Evolutionary conservation across 176 grass and related monocot species (phyloP).

Genomic region (Triticum urartu): DNA sequence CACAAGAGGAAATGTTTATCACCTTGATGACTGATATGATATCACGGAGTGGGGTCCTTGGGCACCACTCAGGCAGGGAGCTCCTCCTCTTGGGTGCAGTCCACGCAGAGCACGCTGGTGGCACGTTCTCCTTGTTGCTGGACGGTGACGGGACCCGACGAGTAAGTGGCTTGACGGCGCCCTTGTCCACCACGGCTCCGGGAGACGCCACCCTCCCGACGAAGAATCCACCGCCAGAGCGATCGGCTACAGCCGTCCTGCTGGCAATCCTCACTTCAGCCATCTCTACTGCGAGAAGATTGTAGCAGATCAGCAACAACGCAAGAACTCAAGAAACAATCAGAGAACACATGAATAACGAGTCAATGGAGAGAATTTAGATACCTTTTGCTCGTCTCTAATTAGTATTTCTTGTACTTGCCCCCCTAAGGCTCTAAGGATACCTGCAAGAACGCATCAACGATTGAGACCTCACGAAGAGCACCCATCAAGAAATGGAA

Average conservation of each 20-base stretch:
- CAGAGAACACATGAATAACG: background rate
- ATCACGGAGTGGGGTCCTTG: conserved; percentile 60
- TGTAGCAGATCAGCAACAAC: background rate
- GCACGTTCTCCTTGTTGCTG: conserved; percentile 50
- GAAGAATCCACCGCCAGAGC: conserved; percentile 52
- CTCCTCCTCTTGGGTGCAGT: conserved; percentile 49
- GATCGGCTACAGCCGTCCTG: conserved; percentile 19
- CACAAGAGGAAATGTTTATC: conserved; percentile 9
- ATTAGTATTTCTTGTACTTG: background rate
- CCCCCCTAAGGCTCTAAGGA: background rate
- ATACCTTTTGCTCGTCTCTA: background rate
- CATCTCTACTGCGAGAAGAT: conserved; percentile 40
- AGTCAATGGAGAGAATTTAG: background rate
- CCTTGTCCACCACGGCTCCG: conserved; percentile 20
- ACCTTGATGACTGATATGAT: conserved; percentile 60
- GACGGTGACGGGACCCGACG: background rate
- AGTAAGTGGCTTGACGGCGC: conserved; percentile 17
- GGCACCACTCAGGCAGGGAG: conserved; percentile 69
- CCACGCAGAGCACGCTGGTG: conserved; percentile 21
- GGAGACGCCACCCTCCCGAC: conserved; percentile 46
- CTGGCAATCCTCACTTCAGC: conserved; percentile 42
- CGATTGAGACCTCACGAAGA: background rate
- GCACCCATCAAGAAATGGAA: background rate
- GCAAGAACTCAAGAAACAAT: conserved; percentile 16
- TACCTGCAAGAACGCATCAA: background rate